These are phyloP conservation scores for Magnaporthiopsis poae DNA, from an alignment of 2,329 filamentous ascomycete genomes.

Conservation along the genomic window DNA sequence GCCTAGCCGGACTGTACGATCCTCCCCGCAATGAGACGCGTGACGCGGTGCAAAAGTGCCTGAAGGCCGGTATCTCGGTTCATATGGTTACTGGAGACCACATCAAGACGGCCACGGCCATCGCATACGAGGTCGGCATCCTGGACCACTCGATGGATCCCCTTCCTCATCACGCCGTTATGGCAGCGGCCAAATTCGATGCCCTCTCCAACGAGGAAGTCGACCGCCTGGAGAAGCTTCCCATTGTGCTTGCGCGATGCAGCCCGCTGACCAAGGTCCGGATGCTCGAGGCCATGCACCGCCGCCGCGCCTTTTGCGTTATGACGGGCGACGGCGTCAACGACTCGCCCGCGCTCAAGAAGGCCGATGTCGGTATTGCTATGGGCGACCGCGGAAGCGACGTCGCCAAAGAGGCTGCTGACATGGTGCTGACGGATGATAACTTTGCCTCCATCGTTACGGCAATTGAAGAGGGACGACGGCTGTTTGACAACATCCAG, in stretches of 20 bases:
- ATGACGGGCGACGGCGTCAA: conserved; percentile 66
- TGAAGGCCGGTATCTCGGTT: conserved; percentile 52
- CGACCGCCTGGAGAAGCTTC: conserved; percentile 47
- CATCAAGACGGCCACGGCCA: conserved; percentile 56
- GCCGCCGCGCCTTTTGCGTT: conserved; percentile 57
- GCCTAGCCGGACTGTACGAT: conserved; percentile 62
- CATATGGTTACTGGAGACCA: conserved; percentile 64
- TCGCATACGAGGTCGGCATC: conserved; percentile 57
- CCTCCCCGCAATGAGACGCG: conserved; percentile 60
- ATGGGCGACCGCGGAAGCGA: conserved; percentile 52
- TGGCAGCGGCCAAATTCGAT: conserved; percentile 55
- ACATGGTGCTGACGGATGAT: conserved; percentile 59
- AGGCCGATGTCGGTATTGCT: conserved; percentile 57
- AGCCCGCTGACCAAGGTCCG: conserved; percentile 54
- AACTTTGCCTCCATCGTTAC: conserved; percentile 63
- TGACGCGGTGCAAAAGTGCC: conserved; percentile 49
- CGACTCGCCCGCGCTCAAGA: conserved; percentile 54
- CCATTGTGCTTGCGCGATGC: conserved; percentile 51
- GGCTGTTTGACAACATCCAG: conserved; percentile 58
- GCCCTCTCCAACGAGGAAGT: conserved; percentile 52
- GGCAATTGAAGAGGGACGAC: conserved; percentile 55
- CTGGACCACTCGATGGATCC: conserved; percentile 28
- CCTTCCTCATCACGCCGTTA: conserved; percentile 34
- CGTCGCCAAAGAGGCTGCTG: conserved; percentile 54
- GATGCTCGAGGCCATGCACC: conserved; percentile 62